A percentile compares a stretch with the other conserved stretches of the same genome.
phyloP scores from a whole-genome alignment of 768 basidiomycete genomes.

The Tubosaeta sp. region DNA sequence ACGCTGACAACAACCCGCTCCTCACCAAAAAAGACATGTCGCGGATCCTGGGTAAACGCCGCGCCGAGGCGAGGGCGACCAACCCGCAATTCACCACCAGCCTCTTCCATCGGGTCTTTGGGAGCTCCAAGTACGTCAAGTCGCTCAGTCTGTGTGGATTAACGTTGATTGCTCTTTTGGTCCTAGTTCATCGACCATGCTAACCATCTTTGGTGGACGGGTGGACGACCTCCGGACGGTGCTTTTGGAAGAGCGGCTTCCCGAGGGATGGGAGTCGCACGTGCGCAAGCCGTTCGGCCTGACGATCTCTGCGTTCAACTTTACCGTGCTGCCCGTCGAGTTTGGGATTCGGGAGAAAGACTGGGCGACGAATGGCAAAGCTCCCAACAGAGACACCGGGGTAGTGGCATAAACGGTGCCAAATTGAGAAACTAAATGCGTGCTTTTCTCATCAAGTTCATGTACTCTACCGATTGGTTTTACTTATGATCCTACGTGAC shows the following conservation, averaged over 20 bases:
- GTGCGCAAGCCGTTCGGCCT: constrained; percentile 52
- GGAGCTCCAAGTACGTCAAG: constrained; percentile 64
- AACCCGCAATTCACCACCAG: constrained; percentile 59
- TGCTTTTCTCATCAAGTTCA: not conserved
- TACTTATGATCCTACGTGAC: too few species aligned
- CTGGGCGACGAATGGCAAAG: constrained; percentile 13
- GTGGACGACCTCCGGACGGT: constrained; percentile 50
- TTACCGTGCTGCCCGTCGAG: constrained; percentile 24
- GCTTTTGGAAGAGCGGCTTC: constrained; percentile 64
- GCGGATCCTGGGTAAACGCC: constrained; percentile 53
- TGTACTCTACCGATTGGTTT: not conserved
- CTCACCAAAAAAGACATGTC: constrained; percentile 61
- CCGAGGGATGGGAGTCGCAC: constrained; percentile 67
- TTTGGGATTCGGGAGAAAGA: constrained; percentile 17
- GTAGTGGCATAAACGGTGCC: not conserved
- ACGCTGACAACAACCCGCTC: constrained; percentile 39
- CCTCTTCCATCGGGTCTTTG: constrained; percentile 58
- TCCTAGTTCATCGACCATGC: constrained; percentile 58
- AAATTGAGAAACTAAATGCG: not conserved
- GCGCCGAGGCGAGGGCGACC: constrained; percentile 47
- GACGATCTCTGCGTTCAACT: constrained; percentile 58
- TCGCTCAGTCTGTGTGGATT: not conserved
- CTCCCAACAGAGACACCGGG: not conserved
- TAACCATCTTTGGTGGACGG: constrained; percentile 66
- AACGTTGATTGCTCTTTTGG: not conserved